A percentile compares a stretch with the other conserved stretches of the same genome.
These are phyloP conservation scores for Trichoderma sp. DNA, from an alignment of 2,329 filamentous ascomycete species.

Conservation along the genomic window DNA sequence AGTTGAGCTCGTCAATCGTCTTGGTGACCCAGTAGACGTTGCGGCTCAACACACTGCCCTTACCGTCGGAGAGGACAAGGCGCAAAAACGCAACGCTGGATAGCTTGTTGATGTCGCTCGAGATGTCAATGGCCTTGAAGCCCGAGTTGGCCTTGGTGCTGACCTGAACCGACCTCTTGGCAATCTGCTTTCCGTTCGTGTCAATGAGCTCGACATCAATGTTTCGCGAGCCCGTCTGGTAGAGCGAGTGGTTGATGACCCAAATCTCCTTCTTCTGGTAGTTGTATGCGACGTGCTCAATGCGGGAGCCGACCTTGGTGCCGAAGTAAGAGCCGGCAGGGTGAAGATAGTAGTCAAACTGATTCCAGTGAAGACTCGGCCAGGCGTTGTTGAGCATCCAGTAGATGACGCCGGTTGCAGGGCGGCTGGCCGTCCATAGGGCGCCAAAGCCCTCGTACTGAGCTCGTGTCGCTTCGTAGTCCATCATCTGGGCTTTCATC, in stretches of 20 bases:
- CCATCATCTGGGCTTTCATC: conserved; percentile 61
- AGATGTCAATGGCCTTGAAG: conserved; percentile 38
- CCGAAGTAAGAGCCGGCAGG: conserved; percentile 63
- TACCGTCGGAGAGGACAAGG: conserved; percentile 47
- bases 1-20: conserved; percentile 53
- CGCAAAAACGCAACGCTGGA: conserved; percentile 54
- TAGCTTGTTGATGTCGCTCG: conserved; percentile 36
- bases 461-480: conserved; percentile 64
- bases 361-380: conserved; percentile 66
- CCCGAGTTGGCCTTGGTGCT: conserved; percentile 49
- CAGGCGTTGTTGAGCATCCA: conserved; percentile 70
- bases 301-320: conserved; percentile 52
- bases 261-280: conserved; percentile 51
- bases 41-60: conserved; percentile 48
- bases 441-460: conserved; percentile 60
- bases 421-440: conserved; percentile 52
- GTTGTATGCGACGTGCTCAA: conserved; percentile 60
- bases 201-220: conserved; percentile 55
- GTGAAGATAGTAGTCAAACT: conserved; percentile 65
- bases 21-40: conserved; percentile 63
- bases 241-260: conserved; percentile 57
- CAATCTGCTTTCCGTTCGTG: conserved; percentile 48
- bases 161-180: conserved; percentile 37
- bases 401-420: conserved; percentile 64
- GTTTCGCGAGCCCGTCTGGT: conserved; percentile 43